A percentile compares a stretch with the other conserved stretches of the same genome.
These are phyloP conservation scores for Phalaenopsis equestris DNA, from an alignment of 106 monocot species.

Conservation along the genomic window DNA sequence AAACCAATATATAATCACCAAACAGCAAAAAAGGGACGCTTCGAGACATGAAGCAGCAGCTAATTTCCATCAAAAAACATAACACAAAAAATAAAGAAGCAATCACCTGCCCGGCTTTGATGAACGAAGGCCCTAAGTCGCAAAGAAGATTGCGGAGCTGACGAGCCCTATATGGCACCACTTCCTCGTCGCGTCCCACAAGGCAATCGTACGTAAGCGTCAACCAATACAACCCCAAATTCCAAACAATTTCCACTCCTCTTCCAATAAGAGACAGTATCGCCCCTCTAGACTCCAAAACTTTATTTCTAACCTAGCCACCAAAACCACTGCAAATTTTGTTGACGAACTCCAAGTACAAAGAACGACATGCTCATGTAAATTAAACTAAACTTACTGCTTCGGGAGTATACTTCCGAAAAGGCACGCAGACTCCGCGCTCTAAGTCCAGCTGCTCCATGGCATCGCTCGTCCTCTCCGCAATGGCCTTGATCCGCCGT, in stretches of 20 bases:
- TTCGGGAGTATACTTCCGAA: conserved; percentile 82
- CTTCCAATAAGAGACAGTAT: conserved; percentile 55
- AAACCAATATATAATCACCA: too few species aligned
- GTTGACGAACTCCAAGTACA: background rate
- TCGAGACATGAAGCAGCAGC: background rate
- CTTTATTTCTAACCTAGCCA: conserved; percentile 62
- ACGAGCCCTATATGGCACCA: conserved; percentile 88
- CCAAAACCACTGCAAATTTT: background rate
- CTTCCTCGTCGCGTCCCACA: conserved; percentile 86
- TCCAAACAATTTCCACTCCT: conserved; percentile 86
- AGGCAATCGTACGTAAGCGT: conserved; percentile 74
- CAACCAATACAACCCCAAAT: conserved; percentile 85
- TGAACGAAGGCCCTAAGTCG: conserved; percentile 88
- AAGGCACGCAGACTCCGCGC: conserved; percentile 93
- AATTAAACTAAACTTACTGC: conserved; percentile 26
- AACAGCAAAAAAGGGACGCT: too few species aligned
- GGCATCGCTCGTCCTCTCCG: conserved; percentile 29
- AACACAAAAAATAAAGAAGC: background rate
- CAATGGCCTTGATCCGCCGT: background rate
- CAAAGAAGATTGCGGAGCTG: conserved; percentile 91
- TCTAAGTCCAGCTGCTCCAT: conserved; percentile 96
- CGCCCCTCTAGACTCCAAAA: conserved; percentile 66
- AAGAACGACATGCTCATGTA: background rate
- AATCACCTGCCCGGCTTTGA: conserved; percentile 94
- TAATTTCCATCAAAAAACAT: background rate